Conservation (phyloP, 1,284 basidiomycete genomes). For the Malassezia sympodialis region DNA sequence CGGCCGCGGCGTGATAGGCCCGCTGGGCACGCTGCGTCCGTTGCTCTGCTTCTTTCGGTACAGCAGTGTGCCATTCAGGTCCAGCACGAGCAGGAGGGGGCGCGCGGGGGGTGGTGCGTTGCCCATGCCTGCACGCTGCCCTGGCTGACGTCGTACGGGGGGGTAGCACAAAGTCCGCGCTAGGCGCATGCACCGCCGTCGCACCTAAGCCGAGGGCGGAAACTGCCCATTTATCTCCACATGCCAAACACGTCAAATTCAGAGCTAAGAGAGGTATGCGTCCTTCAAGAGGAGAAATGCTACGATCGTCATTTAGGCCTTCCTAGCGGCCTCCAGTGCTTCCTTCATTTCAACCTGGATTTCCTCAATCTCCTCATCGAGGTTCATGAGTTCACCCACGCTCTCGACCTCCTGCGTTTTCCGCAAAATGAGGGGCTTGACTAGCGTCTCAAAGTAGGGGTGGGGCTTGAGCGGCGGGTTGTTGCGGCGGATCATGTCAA, state of each 20-base stretch:
- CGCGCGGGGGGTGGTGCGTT: background rate
- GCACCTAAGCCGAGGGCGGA: background rate
- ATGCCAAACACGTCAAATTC: background rate
- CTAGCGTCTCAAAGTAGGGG: conserved; percentile 54
- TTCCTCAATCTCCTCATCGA: conserved; percentile 52
- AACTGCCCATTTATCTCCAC: background rate
- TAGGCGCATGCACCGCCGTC: background rate
- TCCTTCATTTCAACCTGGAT: conserved; percentile 42
- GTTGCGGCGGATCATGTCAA: conserved; percentile 36
- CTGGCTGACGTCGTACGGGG: background rate
- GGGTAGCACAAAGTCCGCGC: background rate
- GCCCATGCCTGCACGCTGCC: background rate
- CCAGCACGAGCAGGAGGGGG: conserved; percentile 60
- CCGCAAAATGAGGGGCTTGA: conserved; percentile 54
- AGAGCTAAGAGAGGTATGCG: background rate
- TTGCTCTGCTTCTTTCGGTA: conserved; percentile 52
- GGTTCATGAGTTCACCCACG: conserved; percentile 49
- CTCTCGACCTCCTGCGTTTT: conserved; percentile 48
- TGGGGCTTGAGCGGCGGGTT: conserved; percentile 49
- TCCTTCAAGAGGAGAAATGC: background rate
- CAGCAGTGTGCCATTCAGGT: conserved; percentile 73
- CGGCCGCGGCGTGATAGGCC: conserved; percentile 50
- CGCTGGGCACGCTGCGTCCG: conserved; percentile 17
- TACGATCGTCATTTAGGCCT: background rate
- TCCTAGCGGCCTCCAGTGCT: conserved; percentile 23